phyloP scores from a whole-genome alignment of 345 rosid genomes.

The Eucalyptus erythrocorys region DNA sequence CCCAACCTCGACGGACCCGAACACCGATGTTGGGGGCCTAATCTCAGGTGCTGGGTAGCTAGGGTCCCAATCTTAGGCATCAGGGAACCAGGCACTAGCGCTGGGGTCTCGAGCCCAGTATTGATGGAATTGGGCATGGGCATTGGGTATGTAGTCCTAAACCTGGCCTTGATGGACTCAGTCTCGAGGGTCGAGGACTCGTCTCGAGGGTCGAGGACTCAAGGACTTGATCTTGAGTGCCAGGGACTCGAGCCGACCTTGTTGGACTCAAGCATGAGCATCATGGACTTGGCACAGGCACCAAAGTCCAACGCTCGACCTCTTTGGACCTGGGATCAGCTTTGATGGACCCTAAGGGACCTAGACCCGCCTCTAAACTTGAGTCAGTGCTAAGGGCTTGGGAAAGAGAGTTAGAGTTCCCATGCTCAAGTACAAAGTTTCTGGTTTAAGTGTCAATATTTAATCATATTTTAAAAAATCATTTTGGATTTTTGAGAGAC shows the following conservation, averaged over 20 bases:
- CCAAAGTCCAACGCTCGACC: rapidly evolving
- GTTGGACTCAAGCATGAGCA: background rate
- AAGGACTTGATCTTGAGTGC: background rate
- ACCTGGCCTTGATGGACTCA: background rate
- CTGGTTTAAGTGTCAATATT: background rate
- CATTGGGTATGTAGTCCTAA: too few relatives aligned
- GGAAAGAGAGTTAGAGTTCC: background rate
- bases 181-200: background rate
- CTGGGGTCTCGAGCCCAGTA: rapidly evolving
- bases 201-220: background rate
- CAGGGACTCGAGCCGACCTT: background rate
- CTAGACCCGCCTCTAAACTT: too few relatives aligned
- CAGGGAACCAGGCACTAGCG: rapidly evolving
- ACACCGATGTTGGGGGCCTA: background rate
- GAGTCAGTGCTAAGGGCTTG: background rate
- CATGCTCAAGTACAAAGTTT: background rate
- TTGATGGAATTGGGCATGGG: background rate
- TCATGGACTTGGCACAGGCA: background rate
- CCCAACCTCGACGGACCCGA: rapidly evolving
- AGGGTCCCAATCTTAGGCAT: background rate
- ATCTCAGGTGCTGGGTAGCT: rapidly evolving
- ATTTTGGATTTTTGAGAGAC: too few relatives aligned
- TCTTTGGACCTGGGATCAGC: background rate
- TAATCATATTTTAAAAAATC: too few relatives aligned
- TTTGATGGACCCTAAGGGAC: background rate